phyloP scores from a whole-genome alignment of 257 asterid genomes.

The Knoxia roxburghii region DNA sequence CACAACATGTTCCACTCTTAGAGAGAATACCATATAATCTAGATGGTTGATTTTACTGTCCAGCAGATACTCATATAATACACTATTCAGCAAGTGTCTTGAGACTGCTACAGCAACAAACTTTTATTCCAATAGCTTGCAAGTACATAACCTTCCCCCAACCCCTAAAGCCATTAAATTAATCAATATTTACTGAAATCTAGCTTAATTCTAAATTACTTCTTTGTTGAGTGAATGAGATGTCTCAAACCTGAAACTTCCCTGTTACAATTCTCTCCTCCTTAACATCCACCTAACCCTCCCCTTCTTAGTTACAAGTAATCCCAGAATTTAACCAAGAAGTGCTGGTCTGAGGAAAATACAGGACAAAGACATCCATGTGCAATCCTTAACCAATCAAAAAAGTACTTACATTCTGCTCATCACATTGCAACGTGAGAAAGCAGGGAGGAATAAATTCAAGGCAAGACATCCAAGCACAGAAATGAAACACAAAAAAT shows the following conservation, averaged over 20 bases:
- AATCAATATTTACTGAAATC: background rate
- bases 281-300: too few relatives aligned
- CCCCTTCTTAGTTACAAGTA: too few relatives aligned
- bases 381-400: background rate
- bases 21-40: background rate
- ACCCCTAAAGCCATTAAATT: too few relatives aligned
- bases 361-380: background rate
- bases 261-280: too few relatives aligned
- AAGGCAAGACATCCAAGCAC: background rate
- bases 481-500: background rate
- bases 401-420: background rate
- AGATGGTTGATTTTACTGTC: background rate
- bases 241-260: too few relatives aligned
- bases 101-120: too few relatives aligned
- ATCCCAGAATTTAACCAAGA: background rate
- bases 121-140: too few relatives aligned
- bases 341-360: background rate
- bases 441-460: background rate
- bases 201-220: too few relatives aligned
- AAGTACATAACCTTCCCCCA: too few relatives aligned
- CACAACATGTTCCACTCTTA: background rate
- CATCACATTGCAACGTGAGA: background rate
- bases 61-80: background rate
- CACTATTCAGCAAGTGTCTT: background rate
- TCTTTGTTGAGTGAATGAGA: too few relatives aligned